Conservation (phyloP, 495 filamentous ascomycete genomes). For the Rostrohypoxylon terebratum region DNA sequence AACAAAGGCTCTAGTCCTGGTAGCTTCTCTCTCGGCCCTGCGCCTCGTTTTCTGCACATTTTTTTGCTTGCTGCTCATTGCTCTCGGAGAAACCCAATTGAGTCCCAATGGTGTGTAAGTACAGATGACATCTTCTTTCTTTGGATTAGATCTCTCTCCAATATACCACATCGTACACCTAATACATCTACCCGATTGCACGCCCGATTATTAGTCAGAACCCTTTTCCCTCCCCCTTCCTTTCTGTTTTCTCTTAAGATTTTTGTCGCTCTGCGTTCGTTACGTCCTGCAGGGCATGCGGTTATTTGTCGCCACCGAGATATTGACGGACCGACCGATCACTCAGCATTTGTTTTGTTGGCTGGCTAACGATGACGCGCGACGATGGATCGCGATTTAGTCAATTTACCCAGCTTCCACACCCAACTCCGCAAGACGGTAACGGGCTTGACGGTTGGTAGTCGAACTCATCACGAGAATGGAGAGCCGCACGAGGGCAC, state of each 20-base stretch:
- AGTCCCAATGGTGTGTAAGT: slow-evolving; percentile 46
- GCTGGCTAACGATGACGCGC: slow-evolving; percentile 50
- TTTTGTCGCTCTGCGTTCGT: slow-evolving; percentile 18
- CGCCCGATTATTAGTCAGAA: slow-evolving; percentile 25
- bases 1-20: slow-evolving; percentile 19
- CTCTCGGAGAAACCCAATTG: slow-evolving; percentile 21
- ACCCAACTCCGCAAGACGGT: slow-evolving; percentile 45
- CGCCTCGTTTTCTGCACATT: slow-evolving; percentile 39
- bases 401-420: slow-evolving; percentile 46
- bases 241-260: neutral
- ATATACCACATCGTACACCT: slow-evolving; percentile 3
- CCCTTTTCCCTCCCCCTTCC: slow-evolving; percentile 13
- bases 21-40: slow-evolving; percentile 14
- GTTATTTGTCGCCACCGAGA: slow-evolving; percentile 27
- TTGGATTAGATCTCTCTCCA: slow-evolving; percentile 20
- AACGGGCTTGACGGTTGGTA: slow-evolving; percentile 27
- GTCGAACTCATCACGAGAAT: slow-evolving; percentile 38
- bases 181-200: slow-evolving; percentile 27
- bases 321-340: slow-evolving; percentile 17
- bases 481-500: slow-evolving; percentile 50
- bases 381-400: slow-evolving; percentile 47
- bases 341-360: slow-evolving; percentile 7
- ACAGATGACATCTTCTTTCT: slow-evolving; percentile 22
- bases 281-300: slow-evolving; percentile 27
- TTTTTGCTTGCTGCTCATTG: slow-evolving; percentile 21